phyloP scores from a whole-genome alignment of 1,139 yeast genomes.

The Pichia sp. region DNA sequence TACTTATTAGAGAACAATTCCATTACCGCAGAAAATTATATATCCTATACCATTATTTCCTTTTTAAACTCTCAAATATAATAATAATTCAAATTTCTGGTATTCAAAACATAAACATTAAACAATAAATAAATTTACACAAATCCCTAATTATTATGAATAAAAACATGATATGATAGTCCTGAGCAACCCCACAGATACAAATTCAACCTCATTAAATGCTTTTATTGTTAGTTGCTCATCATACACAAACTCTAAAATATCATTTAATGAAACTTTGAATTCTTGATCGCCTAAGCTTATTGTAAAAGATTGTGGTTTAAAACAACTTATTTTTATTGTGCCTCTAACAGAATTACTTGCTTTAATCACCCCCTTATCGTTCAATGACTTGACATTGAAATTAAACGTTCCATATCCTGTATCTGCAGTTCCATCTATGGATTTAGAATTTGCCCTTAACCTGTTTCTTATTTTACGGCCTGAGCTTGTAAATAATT shows the following conservation, averaged over 20 bases:
- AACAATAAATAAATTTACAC: not conserved
- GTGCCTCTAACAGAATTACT: not conserved
- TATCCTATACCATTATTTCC: no score
- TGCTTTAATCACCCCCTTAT: slow-evolving; percentile 3
- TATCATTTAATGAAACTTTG: slow-evolving; percentile 56
- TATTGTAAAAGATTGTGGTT: slow-evolving; percentile 32
- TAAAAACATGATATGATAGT: slow-evolving; percentile 72
- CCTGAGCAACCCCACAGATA: slow-evolving; percentile 56
- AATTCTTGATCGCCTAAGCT: slow-evolving; percentile 25
- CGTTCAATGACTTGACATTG: not conserved
- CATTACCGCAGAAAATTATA: no score
- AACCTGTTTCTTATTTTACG: slow-evolving; percentile 4
- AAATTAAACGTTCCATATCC: not conserved
- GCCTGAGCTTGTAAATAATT: slow-evolving; percentile 11
- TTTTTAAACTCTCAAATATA: no score
- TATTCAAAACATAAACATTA: no score
- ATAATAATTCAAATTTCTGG: no score
- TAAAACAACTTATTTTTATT: slow-evolving; percentile 1
- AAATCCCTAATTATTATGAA: not conserved
- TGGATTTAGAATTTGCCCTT: not conserved
- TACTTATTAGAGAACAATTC: no score
- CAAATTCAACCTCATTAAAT: slow-evolving; percentile 60
- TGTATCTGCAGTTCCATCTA: slow-evolving; percentile 1
- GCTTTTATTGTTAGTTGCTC: slow-evolving; percentile 41
- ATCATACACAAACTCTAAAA: slow-evolving; percentile 63